A percentile compares a stretch with the other conserved stretches of the same genome.
Evolutionary conservation across 352 stramenopile genomes (phyloP).

Genomic region (Blastocystis hominis): DNA sequence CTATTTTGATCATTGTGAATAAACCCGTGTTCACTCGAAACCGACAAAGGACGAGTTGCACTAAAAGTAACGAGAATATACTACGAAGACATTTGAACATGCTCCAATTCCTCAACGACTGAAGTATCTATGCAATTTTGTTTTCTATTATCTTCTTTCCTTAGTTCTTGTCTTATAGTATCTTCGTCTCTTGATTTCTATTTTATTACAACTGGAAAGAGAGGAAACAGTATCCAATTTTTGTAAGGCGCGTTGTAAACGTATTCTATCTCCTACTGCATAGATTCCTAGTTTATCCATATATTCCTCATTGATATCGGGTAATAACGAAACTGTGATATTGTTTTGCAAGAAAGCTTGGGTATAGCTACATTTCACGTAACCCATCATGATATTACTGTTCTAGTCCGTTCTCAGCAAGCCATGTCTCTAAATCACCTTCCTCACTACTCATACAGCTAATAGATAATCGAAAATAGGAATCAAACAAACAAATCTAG

Average conservation of each 20-base stretch:
- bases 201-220: neutral
- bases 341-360: neutral
- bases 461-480: too few relatives aligned
- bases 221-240: neutral
- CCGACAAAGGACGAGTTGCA: neutral
- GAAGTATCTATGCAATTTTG: neutral
- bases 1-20: neutral
- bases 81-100: neutral
- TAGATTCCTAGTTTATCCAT: constrained; percentile 18
- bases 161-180: neutral
- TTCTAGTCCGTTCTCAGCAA: neutral
- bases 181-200: neutral
- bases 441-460: too few relatives aligned
- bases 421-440: neutral
- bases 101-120: neutral
- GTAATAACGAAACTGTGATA: neutral
- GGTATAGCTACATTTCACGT: neutral
- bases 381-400: neutral
- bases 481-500: too few relatives aligned
- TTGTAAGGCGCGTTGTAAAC: neutral
- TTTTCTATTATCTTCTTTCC: neutral
- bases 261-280: constrained; percentile 27
- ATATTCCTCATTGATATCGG: neutral
- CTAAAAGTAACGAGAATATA: neutral
- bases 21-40: neutral